Evolutionary conservation across 2,329 filamentous ascomycete genomes (phyloP).

Genomic region (Talaromyces marneffei): DNA sequence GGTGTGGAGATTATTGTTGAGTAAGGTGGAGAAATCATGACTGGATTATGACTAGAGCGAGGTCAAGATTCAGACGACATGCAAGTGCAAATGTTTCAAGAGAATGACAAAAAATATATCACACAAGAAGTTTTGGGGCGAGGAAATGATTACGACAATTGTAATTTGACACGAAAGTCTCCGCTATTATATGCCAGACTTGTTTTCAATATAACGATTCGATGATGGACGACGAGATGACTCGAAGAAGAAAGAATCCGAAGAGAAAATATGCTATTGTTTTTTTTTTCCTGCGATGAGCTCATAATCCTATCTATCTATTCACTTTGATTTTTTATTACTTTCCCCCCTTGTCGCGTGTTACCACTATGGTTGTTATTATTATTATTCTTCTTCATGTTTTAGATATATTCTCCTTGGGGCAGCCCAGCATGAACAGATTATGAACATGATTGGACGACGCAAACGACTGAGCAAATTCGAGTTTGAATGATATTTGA

Average conservation of each 20-base stretch:
- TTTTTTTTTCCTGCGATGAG: constrained; percentile 10
- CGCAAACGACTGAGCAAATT: constrained; percentile 5
- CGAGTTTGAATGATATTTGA: constrained; percentile 5
- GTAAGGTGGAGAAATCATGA: constrained; percentile 30
- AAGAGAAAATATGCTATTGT: constrained; percentile 22
- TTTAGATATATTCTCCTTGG: constrained; percentile 15
- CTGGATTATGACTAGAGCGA: not conserved
- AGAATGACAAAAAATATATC: constrained; percentile 9
- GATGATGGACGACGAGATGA: constrained; percentile 46
- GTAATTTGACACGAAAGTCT: constrained; percentile 11
- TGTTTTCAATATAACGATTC: constrained; percentile 34
- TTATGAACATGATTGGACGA: constrained; percentile 14
- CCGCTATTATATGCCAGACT: not conserved
- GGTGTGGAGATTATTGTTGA: constrained; percentile 60
- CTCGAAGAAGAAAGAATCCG: constrained; percentile 31
- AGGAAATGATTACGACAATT: constrained; percentile 34
- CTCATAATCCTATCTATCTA: constrained; percentile 13
- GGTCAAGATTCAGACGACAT: not conserved
- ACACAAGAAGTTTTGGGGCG: not conserved
- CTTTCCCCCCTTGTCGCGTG: not conserved
- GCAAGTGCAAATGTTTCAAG: constrained; percentile 4
- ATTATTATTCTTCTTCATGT: constrained; percentile 2
- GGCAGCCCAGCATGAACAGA: constrained; percentile 16
- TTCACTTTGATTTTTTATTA: constrained; percentile 8
- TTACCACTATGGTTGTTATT: constrained; percentile 6